Percentiles rank a stretch among this genome's conserved stretches.
These are phyloP conservation scores for Russula abietina DNA, from an alignment of 768 basidiomycete genomes.

Conservation along the genomic window DNA sequence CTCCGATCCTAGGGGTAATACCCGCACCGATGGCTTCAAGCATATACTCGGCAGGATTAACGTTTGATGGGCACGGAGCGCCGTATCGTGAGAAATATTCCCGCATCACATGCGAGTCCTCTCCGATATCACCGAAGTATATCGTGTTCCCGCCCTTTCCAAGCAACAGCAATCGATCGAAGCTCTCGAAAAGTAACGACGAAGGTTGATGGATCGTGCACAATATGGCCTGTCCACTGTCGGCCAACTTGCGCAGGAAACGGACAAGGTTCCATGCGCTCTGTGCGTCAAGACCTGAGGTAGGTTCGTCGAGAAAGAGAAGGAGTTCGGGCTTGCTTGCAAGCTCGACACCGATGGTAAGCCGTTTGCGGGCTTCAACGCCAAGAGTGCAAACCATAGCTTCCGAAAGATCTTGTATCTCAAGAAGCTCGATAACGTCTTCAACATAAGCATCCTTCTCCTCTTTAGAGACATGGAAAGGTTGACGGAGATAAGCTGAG, in stretches of 20 bases:
- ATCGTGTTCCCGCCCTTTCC: conserved; percentile 84
- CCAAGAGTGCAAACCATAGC: conserved; percentile 69
- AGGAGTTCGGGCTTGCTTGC: conserved; percentile 81
- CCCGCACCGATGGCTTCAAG: conserved; percentile 85
- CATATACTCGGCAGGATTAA: conserved; percentile 77
- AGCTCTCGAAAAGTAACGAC: conserved; percentile 79
- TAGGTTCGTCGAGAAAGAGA: conserved; percentile 55
- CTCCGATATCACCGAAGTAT: conserved; percentile 87
- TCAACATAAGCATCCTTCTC: conserved; percentile 81
- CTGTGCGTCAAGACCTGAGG: conserved; percentile 55
- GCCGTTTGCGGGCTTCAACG: conserved; percentile 73
- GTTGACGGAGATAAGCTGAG: conserved; percentile 82
- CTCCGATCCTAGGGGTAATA: conserved; percentile 62
- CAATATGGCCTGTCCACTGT: conserved; percentile 82
- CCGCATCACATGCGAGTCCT: conserved; percentile 61
- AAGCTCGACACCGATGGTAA: conserved; percentile 89
- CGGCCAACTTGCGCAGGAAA: conserved; percentile 78
- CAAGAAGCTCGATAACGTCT: conserved; percentile 78
- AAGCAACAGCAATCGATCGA: conserved; percentile 66
- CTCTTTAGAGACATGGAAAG: conserved; percentile 53
- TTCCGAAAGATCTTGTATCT: conserved; percentile 79
- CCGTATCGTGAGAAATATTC: conserved; percentile 76
- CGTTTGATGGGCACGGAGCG: conserved; percentile 65
- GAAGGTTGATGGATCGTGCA: conserved; percentile 91
- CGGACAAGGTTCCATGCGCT: conserved; percentile 82